A percentile compares a stretch with the other conserved stretches of the same genome.
These are phyloP conservation scores for Amaranthus cruentus DNA, from an alignment of 148 eudicot genomes.

Conservation along the genomic window DNA sequence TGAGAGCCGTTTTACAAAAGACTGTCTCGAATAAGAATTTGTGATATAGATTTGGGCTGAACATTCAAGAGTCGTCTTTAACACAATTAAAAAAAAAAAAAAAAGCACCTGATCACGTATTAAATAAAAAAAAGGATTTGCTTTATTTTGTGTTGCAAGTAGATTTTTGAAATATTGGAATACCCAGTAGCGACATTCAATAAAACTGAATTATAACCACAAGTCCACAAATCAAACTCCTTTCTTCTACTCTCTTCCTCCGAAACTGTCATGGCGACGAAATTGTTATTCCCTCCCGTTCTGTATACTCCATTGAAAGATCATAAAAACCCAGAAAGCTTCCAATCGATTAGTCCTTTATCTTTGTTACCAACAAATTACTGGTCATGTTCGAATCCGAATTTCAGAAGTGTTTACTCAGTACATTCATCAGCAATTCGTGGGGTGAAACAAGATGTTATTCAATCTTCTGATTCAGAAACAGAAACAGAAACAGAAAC, in stretches of 20 bases:
- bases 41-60: too few relatives aligned
- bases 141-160: too few relatives aligned
- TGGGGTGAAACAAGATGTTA: conserved; percentile 45
- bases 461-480: conserved; percentile 29
- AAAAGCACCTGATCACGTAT: neutral
- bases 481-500: conserved; percentile 12
- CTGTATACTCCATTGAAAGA: conserved; percentile 24
- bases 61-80: too few relatives aligned
- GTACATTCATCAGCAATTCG: conserved; percentile 24
- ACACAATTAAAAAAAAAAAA: neutral
- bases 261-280: conserved; percentile 39
- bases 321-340: conserved; percentile 14
- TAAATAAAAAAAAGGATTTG: too few relatives aligned
- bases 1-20: too few relatives aligned
- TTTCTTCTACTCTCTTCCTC: neutral
- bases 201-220: conserved; percentile 11
- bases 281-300: conserved; percentile 37
- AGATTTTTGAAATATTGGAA: neutral
- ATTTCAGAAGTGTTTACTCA: conserved; percentile 2
- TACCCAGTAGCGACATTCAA: neutral
- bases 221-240: neutral
- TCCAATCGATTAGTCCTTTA: conserved; percentile 24
- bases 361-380: conserved; percentile 14
- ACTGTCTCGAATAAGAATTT: too few relatives aligned
- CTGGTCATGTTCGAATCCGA: conserved; percentile 12